These are phyloP conservation scores for Cyclostephanos tholiformis DNA, from an alignment of 108 stramenopile species.

Conservation along the genomic window DNA sequence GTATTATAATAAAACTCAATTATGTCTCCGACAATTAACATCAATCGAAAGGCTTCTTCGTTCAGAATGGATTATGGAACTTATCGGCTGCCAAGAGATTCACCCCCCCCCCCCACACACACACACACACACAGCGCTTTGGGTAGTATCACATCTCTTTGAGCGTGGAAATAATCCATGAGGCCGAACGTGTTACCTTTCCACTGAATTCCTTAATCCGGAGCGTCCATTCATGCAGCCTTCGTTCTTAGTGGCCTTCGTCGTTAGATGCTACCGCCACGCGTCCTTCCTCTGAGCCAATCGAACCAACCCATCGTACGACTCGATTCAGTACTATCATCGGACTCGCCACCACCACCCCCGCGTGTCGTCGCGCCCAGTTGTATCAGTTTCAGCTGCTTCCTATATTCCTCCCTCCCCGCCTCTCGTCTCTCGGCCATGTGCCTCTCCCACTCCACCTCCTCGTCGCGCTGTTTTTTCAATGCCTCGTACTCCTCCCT, in stretches of 20 bases:
- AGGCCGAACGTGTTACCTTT: background rate
- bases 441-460: slow-evolving; percentile 56
- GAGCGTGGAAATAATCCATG: no score
- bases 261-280: slow-evolving; percentile 3
- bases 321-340: slow-evolving; percentile 5
- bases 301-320: slow-evolving; percentile 36
- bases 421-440: slow-evolving; percentile 32
- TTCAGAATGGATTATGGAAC: no score
- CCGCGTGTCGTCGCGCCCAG: slow-evolving; percentile 6
- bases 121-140: no score
- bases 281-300: slow-evolving; percentile 27
- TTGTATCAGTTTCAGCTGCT: slow-evolving; percentile 41
- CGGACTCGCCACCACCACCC: background rate
- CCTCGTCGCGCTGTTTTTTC: slow-evolving; percentile 53
- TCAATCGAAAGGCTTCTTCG: no score
- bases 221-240: no score
- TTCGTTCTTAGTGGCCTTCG: no score
- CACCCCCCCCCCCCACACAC: no score
- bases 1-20: no score
- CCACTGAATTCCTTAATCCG: no score
- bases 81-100: no score
- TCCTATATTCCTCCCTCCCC: slow-evolving; percentile 42
- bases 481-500: slow-evolving; percentile 73
- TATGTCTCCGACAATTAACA: no score
- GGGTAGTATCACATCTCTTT: no score